phyloP scores from a whole-genome alignment of 2,329 filamentous ascomycete species.

The Cladosporium sp. region DNA sequence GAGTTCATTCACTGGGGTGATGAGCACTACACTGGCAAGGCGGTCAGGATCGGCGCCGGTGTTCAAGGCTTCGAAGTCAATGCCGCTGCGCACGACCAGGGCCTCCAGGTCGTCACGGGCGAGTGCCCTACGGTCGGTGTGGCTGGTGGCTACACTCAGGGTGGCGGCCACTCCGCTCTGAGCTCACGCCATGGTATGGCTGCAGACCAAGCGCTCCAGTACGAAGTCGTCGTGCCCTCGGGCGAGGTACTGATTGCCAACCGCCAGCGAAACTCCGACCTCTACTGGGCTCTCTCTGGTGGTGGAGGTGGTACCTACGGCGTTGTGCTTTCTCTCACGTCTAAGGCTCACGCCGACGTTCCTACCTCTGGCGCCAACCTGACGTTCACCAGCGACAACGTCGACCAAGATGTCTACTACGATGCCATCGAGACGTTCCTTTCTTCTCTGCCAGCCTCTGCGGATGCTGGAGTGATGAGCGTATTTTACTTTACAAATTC shows the following conservation, averaged over 20 bases:
- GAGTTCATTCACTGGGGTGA: slow-evolving; percentile 47
- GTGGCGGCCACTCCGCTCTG: slow-evolving; percentile 61
- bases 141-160: slow-evolving; percentile 62
- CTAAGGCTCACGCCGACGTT: slow-evolving; percentile 52
- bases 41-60: slow-evolving; percentile 58
- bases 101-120: slow-evolving; percentile 58
- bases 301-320: slow-evolving; percentile 63
- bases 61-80: slow-evolving; percentile 56
- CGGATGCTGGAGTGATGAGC: slow-evolving; percentile 54
- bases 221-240: slow-evolving; percentile 48
- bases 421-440: slow-evolving; percentile 52
- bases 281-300: slow-evolving; percentile 66
- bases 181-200: slow-evolving; percentile 58
- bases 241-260: slow-evolving; percentile 54
- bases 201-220: slow-evolving; percentile 60
- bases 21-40: slow-evolving; percentile 51
- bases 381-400: slow-evolving; percentile 41
- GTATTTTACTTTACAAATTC: slow-evolving; percentile 55
- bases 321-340: slow-evolving; percentile 58
- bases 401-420: slow-evolving; percentile 49
- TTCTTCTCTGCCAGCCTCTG: slow-evolving; percentile 50
- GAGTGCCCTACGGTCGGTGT: slow-evolving; percentile 58
- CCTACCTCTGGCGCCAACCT: slow-evolving; percentile 50
- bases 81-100: slow-evolving; percentile 46
- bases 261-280: slow-evolving; percentile 52